These are phyloP conservation scores for Acrocalymma vagum DNA, from an alignment of 2,329 filamentous ascomycete genomes.

Conservation along the genomic window DNA sequence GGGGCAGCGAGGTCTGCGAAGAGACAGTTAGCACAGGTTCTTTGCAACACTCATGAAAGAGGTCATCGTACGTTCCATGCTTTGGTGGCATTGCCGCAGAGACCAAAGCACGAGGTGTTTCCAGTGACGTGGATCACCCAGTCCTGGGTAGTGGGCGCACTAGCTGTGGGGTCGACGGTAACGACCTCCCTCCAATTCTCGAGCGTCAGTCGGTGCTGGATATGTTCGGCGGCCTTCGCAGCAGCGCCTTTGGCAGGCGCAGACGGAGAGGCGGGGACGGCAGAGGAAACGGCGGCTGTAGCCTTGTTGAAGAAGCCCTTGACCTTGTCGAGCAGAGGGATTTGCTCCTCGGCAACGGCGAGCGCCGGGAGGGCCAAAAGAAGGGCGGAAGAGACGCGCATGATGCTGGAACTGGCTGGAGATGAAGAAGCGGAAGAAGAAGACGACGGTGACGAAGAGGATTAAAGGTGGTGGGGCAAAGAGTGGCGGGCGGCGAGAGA, in stretches of 20 bases:
- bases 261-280: conserved; percentile 51
- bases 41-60: conserved; percentile 1
- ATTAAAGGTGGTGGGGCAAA: no score
- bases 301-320: conserved; percentile 64
- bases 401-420: conserved; percentile 44
- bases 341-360: conserved; percentile 63
- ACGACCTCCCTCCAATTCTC: conserved; percentile 76
- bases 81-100: conserved; percentile 69
- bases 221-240: conserved; percentile 60
- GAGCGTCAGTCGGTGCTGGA: conserved; percentile 68
- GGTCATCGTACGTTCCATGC: conserved; percentile 60
- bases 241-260: conserved; percentile 56
- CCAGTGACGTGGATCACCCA: conserved; percentile 80
- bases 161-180: conserved; percentile 64
- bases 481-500: no score
- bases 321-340: conserved; percentile 69
- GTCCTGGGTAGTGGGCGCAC: conserved; percentile 70
- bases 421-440: no score
- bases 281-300: conserved; percentile 63
- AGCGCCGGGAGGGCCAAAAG: conserved; percentile 62
- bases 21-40: conserved; percentile 10
- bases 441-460: no score
- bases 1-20: conserved; percentile 66
- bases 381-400: conserved; percentile 63
- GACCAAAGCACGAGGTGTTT: conserved; percentile 81